A percentile compares a stretch with the other conserved stretches of the same genome.
phyloP scores from a whole-genome alignment of 495 filamentous ascomycete species.

The Penicillium roqueforti region DNA sequence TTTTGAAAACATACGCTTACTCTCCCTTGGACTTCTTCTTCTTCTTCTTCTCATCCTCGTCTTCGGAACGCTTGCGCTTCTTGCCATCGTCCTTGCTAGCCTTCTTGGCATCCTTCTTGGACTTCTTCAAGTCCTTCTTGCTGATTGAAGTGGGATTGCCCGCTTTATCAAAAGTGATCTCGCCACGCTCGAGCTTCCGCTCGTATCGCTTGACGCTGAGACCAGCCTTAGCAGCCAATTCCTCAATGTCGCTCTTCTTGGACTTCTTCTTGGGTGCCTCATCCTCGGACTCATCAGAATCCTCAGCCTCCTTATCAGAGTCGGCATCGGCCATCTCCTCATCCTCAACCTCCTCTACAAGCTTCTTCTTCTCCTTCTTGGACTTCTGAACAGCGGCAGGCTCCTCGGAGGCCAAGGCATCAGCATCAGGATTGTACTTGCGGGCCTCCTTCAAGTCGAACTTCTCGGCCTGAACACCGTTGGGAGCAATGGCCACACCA shows the following conservation, averaged over 20 bases:
- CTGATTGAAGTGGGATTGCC: slow-evolving; percentile 59
- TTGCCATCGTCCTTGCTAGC: slow-evolving; percentile 46
- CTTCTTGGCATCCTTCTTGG: slow-evolving; percentile 62
- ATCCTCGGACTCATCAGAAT: slow-evolving; percentile 40
- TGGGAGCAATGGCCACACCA: slow-evolving; percentile 71
- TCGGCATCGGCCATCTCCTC: slow-evolving; percentile 54
- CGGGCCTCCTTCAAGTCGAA: slow-evolving; percentile 92
- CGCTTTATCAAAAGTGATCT: slow-evolving; percentile 55
- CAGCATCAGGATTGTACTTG: slow-evolving; percentile 93
- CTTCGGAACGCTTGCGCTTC: slow-evolving; percentile 55
- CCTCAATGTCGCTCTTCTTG: slow-evolving; percentile 50
- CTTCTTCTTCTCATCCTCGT: slow-evolving; percentile 51
- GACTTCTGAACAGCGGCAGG: slow-evolving; percentile 42
- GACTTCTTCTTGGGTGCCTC: slow-evolving; percentile 36
- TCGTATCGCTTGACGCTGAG: slow-evolving; percentile 66
- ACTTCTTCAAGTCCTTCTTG: slow-evolving; percentile 75
- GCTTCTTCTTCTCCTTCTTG: slow-evolving; percentile 52
- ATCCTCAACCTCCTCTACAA: slow-evolving; percentile 50
- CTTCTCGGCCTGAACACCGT: slow-evolving; percentile 65
- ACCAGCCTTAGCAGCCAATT: slow-evolving; percentile 57
- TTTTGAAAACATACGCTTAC: slow-evolving; percentile 33
- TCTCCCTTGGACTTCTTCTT: slow-evolving; percentile 57
- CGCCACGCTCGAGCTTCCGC: slow-evolving; percentile 65
- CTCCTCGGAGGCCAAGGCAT: slow-evolving; percentile 73
- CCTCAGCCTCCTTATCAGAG: slow-evolving; percentile 38